These are phyloP conservation scores for Pezicula radicicola DNA, from an alignment of 2,329 filamentous ascomycete species.

Conservation along the genomic window DNA sequence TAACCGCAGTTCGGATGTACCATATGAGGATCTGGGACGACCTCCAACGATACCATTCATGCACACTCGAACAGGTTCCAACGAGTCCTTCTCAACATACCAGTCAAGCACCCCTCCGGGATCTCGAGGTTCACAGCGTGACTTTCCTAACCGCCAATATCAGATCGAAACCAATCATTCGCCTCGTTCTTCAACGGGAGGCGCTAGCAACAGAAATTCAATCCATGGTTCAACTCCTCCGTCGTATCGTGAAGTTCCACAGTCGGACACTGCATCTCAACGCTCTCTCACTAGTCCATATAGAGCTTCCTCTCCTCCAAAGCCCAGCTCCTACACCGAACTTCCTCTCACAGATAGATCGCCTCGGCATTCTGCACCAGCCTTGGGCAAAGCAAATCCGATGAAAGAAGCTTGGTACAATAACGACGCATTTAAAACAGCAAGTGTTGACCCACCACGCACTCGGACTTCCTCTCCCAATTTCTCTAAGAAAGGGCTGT, in stretches of 20 bases:
- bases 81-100: conserved; percentile 51
- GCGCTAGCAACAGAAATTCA: conserved; percentile 45
- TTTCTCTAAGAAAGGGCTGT: conserved; percentile 13
- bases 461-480: background rate
- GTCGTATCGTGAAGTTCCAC: background rate
- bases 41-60: conserved; percentile 70
- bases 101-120: conserved; percentile 43
- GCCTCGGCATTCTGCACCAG: conserved; percentile 1
- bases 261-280: conserved; percentile 1
- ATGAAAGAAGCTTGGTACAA: conserved; percentile 22
- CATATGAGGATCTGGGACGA: conserved; percentile 42
- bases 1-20: conserved; percentile 39
- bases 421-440: conserved; percentile 24
- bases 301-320: conserved; percentile 13
- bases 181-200: conserved; percentile 40
- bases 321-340: conserved; percentile 46
- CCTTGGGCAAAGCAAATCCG: background rate
- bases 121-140: conserved; percentile 50
- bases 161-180: conserved; percentile 44
- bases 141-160: conserved; percentile 55
- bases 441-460: conserved; percentile 19
- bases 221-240: conserved; percentile 1
- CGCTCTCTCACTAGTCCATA: background rate
- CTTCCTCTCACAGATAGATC: conserved; percentile 42
- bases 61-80: conserved; percentile 68